phyloP scores from a whole-genome alignment of 768 basidiomycete species.

The Filobasidium floriforme region DNA sequence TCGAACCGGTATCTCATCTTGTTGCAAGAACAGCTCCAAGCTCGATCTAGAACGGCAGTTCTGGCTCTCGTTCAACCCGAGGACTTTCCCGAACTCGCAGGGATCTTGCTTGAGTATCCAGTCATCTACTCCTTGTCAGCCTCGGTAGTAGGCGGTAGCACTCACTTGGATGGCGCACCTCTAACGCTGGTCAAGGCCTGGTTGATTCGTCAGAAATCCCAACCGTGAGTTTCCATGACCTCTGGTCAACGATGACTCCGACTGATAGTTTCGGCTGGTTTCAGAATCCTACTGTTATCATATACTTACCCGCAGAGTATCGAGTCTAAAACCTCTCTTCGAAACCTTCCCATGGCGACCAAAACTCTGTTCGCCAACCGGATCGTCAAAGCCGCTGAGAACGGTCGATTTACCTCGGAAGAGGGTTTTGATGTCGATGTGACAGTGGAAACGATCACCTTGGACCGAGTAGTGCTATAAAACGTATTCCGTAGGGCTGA shows the following conservation, averaged over 20 bases:
- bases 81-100: background rate
- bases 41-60: background rate
- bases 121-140: background rate
- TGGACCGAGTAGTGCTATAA: too few relatives aligned
- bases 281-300: too few relatives aligned
- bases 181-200: background rate
- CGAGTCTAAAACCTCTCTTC: too few relatives aligned
- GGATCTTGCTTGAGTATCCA: background rate
- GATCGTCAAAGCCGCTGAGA: too few relatives aligned
- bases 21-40: background rate
- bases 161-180: background rate
- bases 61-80: background rate
- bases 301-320: too few relatives aligned
- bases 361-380: too few relatives aligned
- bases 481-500: too few relatives aligned
- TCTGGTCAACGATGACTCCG: background rate
- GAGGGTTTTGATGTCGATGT: too few relatives aligned
- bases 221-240: background rate
- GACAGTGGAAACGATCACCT: too few relatives aligned
- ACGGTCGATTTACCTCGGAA: too few relatives aligned
- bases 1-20: background rate
- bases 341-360: too few relatives aligned
- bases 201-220: background rate
- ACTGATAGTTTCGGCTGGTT: too few relatives aligned
- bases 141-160: background rate